These are phyloP conservation scores for Globisporangium canariense DNA, from an alignment of 352 stramenopile species.

Conservation along the genomic window DNA sequence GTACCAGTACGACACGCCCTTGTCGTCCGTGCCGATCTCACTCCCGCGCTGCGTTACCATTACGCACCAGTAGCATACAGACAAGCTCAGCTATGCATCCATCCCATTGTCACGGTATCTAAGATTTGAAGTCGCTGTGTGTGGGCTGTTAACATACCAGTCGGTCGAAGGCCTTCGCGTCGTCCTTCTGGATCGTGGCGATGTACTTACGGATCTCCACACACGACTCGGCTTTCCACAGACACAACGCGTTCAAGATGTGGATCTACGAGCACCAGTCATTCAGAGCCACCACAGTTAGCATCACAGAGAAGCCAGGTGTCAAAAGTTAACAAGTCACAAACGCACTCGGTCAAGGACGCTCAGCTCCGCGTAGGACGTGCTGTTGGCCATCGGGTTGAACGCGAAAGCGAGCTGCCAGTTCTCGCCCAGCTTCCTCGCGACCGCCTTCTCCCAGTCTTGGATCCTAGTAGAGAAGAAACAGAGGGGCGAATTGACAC, in stretches of 20 bases:
- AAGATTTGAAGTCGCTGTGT: not conserved
- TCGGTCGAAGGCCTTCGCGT: constrained; percentile 48
- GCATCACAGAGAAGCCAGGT: not conserved
- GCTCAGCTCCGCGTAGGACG: constrained; percentile 56
- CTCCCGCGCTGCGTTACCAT: constrained; percentile 42
- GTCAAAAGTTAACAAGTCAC: not conserved
- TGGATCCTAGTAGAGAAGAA: constrained; percentile 44
- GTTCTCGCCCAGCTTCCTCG: constrained; percentile 74
- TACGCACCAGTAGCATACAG: constrained; percentile 4
- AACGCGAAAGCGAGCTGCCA: constrained; percentile 61
- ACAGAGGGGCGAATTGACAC: not conserved
- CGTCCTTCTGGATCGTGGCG: constrained; percentile 50
- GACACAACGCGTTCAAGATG: constrained; percentile 77
- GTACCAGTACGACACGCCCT: constrained; percentile 79
- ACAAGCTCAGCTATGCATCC: not conserved
- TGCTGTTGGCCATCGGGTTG: constrained; percentile 58
- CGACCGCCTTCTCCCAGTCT: constrained; percentile 76
- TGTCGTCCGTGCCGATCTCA: constrained; percentile 72
- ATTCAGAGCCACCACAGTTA: not conserved
- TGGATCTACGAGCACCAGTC: constrained; percentile 34
- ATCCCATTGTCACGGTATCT: not conserved
- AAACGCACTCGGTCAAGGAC: constrained; percentile 50
- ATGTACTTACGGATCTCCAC: constrained; percentile 77
- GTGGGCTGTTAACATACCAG: constrained; percentile 39
- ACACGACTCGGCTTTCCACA: constrained; percentile 81